A percentile compares a stretch with the other conserved stretches of the same genome.
Conservation (phyloP, 2,329 filamentous ascomycete species). For the Fusarium subglutinans region DNA sequence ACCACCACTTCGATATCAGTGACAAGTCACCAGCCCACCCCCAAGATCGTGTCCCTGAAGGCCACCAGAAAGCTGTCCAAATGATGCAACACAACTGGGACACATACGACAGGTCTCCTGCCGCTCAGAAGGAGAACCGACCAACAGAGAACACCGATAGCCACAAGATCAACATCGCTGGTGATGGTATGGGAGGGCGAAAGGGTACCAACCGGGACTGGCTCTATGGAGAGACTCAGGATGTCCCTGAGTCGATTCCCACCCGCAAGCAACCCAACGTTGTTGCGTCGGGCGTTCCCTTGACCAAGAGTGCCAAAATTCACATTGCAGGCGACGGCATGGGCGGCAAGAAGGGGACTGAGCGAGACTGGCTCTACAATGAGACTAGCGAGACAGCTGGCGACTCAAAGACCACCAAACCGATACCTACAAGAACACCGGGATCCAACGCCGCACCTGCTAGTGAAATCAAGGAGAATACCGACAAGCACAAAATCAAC, state of each 20-base stretch:
- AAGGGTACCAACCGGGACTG: slow-evolving; percentile 65
- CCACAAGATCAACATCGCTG: slow-evolving; percentile 57
- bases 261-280: slow-evolving; percentile 29
- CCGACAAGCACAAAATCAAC: slow-evolving; percentile 45
- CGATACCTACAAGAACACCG: slow-evolving; percentile 50
- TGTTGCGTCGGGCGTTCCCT: slow-evolving; percentile 22
- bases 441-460: slow-evolving; percentile 5
- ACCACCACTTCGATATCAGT: slow-evolving; percentile 78
- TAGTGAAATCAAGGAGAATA: slow-evolving; percentile 20
- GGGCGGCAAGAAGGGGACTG: slow-evolving; percentile 65
- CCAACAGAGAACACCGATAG: slow-evolving; percentile 56
- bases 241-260: slow-evolving; percentile 42
- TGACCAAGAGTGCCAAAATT: slow-evolving; percentile 41
- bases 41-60: slow-evolving; percentile 60
- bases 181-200: slow-evolving; percentile 73
- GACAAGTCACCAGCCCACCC: slow-evolving; percentile 69
- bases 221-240: slow-evolving; percentile 56
- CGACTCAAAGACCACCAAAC: slow-evolving; percentile 27
- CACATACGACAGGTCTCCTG: slow-evolving; percentile 64
- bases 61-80: slow-evolving; percentile 75
- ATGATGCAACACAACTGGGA: slow-evolving; percentile 76
- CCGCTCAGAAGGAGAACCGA: slow-evolving; percentile 62
- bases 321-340: slow-evolving; percentile 69
- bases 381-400: slow-evolving; percentile 52
- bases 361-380: slow-evolving; percentile 66